phyloP scores from a whole-genome alignment of 306 rosid genomes.

The Lotus japonicus region DNA sequence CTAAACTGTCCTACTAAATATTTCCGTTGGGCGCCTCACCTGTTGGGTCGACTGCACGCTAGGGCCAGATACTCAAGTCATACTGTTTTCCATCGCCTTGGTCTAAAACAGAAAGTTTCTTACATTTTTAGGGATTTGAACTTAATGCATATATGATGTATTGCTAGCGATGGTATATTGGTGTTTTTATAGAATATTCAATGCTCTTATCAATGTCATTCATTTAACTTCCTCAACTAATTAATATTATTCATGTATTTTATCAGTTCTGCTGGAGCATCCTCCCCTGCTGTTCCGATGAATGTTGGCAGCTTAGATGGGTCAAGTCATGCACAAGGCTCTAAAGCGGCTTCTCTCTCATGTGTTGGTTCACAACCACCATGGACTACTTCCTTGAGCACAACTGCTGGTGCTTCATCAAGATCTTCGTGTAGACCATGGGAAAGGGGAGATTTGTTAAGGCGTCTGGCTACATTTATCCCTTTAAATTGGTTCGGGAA shows the following conservation, averaged over 20 bases:
- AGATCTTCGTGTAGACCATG: constrained; percentile 88
- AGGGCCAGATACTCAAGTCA: neutral
- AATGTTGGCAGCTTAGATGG: constrained; percentile 94
- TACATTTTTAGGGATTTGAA: neutral
- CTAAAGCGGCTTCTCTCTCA: constrained; percentile 92
- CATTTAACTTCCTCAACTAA: constrained; percentile 5
- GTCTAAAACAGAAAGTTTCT: neutral
- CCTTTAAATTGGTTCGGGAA: constrained; percentile 84
- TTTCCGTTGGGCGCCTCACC: neutral
- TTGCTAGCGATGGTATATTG: neutral
- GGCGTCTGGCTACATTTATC: constrained; percentile 89
- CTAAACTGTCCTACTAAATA: neutral
- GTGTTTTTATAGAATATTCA: neutral
- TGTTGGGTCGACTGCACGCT: neutral
- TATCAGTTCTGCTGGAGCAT: constrained; percentile 95
- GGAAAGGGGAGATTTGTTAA: constrained; percentile 95
- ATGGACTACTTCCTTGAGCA: constrained; percentile 71
- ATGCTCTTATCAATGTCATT: neutral
- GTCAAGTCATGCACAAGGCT: constrained; percentile 77
- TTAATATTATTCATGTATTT: constrained; percentile 20
- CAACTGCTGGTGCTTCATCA: constrained; percentile 81
- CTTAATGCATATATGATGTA: neutral
- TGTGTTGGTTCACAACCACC: constrained; percentile 96
- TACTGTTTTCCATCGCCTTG: neutral
- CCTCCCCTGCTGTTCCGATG: constrained; percentile 79